Percentiles rank a stretch among this genome's conserved stretches.
Evolutionary conservation across 257 asterid genomes (phyloP).

Genomic region (Nicotiana undulata): DNA sequence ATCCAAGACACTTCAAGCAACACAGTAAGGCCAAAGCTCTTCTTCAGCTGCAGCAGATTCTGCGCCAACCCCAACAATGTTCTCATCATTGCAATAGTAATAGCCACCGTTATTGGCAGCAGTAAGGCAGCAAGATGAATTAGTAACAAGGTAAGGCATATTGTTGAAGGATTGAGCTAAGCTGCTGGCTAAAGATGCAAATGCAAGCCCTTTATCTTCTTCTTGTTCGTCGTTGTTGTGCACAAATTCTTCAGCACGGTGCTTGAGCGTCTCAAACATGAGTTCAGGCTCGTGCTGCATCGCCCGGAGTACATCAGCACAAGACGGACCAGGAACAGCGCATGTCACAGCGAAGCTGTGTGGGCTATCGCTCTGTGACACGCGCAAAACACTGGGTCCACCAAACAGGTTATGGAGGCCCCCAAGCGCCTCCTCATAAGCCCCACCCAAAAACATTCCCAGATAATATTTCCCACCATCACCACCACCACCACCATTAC

Average conservation of each 20-base stretch:
- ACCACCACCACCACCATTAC: constrained; percentile 24
- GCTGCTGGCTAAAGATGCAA: constrained; percentile 28
- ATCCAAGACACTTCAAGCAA: constrained; percentile 40
- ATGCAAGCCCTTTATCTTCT: constrained; percentile 10
- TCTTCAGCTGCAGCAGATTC: constrained; percentile 61
- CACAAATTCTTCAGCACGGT: constrained; percentile 54
- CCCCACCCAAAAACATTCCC: constrained; percentile 96
- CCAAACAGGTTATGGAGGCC: constrained; percentile 88
- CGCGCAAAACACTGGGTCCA: constrained; percentile 84
- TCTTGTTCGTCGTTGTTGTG: constrained; percentile 11
- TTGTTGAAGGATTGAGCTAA: constrained; percentile 63
- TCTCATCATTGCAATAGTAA: constrained; percentile 48
- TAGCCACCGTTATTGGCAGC: constrained; percentile 40
- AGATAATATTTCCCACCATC: constrained; percentile 42
- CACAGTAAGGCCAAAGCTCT: constrained; percentile 76
- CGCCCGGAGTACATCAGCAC: constrained; percentile 71
- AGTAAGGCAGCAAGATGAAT: constrained; percentile 42
- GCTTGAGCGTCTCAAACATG: constrained; percentile 88
- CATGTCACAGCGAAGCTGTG: constrained; percentile 71
- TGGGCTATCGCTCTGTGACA: constrained; percentile 76
- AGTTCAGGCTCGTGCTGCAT: constrained; percentile 94
- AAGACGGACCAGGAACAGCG: constrained; percentile 71
- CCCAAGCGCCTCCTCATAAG: constrained; percentile 91
- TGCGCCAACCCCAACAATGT: constrained; percentile 24
- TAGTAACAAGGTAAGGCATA: constrained; percentile 72